These are phyloP conservation scores for Populus tremula DNA, from an alignment of 345 rosid species.

Conservation along the genomic window DNA sequence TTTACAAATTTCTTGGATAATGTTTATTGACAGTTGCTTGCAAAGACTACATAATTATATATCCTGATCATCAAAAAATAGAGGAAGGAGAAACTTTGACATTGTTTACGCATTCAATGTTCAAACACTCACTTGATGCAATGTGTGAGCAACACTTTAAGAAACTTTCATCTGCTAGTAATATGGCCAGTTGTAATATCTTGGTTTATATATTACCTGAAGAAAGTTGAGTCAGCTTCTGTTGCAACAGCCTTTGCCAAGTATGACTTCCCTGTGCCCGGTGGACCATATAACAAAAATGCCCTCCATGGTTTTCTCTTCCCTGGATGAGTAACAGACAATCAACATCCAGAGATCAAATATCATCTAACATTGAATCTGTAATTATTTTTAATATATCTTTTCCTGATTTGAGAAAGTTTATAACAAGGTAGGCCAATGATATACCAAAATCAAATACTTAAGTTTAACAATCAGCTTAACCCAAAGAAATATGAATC, in stretches of 20 bases:
- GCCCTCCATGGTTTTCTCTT: conserved; percentile 94
- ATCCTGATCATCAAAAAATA: background rate
- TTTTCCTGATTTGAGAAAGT: no score
- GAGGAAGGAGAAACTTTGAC: background rate
- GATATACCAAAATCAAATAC: no score
- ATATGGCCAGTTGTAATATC: background rate
- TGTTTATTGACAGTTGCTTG: background rate
- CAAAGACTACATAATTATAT: background rate
- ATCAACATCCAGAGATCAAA: background rate
- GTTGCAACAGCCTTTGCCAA: conserved; percentile 94
- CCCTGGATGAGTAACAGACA: conserved; percentile 32
- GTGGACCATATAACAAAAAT: conserved; percentile 80
- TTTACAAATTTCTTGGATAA: background rate
- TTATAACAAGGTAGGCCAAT: no score
- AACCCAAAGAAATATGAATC: no score
- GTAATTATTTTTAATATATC: no score
- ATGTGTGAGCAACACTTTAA: background rate
- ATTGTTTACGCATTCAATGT: background rate
- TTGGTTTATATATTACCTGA: conserved; percentile 51
- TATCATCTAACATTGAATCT: background rate
- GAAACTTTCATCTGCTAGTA: background rate
- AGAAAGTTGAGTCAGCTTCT: conserved; percentile 88
- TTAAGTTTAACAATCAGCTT: no score
- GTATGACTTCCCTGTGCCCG: conserved; percentile 92
- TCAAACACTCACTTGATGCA: background rate